phyloP scores from a whole-genome alignment of 495 filamentous ascomycete species.

The Parachaetomium inaequale region DNA sequence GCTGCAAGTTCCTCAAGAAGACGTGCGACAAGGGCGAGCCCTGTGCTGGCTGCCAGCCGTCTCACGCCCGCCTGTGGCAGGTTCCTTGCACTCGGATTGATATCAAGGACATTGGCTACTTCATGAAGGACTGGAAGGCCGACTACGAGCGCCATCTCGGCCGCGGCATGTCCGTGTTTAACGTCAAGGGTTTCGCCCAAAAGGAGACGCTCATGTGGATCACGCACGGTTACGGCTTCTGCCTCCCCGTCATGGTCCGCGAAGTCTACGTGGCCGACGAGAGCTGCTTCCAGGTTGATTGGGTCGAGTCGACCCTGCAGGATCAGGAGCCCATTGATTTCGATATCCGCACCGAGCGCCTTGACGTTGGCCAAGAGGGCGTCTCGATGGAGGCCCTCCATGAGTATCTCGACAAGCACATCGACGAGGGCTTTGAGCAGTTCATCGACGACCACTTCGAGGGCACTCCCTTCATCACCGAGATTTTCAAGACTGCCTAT shows the following conservation, averaged over 20 bases:
- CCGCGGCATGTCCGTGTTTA: conserved; percentile 81
- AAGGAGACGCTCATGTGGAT: conserved; percentile 76
- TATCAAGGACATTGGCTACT: conserved; percentile 94
- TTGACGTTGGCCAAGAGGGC: conserved; percentile 80
- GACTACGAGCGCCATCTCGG: conserved; percentile 87
- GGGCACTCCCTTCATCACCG: conserved; percentile 85
- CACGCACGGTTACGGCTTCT: conserved; percentile 85
- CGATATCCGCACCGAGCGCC: conserved; percentile 76
- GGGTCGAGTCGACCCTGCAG: conserved; percentile 70
- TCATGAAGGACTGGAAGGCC: conserved; percentile 97
- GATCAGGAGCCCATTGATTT: conserved; percentile 68
- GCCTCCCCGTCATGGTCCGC: conserved; percentile 80
- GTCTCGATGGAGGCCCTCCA: conserved; percentile 70
- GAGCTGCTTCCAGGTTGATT: conserved; percentile 86
- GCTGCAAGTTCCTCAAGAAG: conserved; percentile 98
- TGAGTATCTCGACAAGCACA: conserved; percentile 88
- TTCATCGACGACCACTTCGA: conserved; percentile 95
- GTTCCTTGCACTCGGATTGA: conserved; percentile 94
- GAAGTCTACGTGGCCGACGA: conserved; percentile 89
- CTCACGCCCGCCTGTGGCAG: conserved; percentile 89
- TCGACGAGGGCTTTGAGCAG: conserved; percentile 81
- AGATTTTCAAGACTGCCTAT: conserved; percentile 90
- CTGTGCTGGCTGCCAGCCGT: conserved; percentile 86
- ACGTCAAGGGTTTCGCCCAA: conserved; percentile 86
- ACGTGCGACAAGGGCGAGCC: conserved; percentile 95